Base-by-base conservation (phyloP, 2,329 filamentous ascomycete genomes). In the Zasmidium angulare region DNA sequence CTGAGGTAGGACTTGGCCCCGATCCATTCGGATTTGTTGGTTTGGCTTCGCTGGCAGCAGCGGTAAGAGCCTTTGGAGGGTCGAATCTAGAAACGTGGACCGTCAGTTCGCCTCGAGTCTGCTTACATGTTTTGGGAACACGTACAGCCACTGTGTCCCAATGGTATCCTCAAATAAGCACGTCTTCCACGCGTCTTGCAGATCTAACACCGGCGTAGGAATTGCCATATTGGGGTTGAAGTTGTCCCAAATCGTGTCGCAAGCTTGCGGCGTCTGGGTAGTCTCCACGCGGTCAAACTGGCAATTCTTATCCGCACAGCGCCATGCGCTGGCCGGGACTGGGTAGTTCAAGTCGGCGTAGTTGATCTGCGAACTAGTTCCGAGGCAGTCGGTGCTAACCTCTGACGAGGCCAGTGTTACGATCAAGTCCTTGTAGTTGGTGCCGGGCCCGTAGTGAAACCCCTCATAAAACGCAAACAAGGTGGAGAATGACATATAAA, bases 311-410 rank as follows among this genome's bases (percentile, higher is more conserved):
- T 60, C 56, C 36, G 63, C 60, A 21, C 66, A 68, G 3, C 43
- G 53, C 51, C 67, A 68, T 4, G 63, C 66, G 23, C 59, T 65
- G 1, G 63, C 61, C 6, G 66, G 53, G 10, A 63, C 58, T 22
- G 66, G 66, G 17, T 47, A 63, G 12, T 65, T 66, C 12, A 68
- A 40, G 24, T 68, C 64, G 7, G 61, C 63, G 36, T 61, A 68
- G 24, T 68, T 64, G 3, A 68, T 21, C 17, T 62, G 22, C 1
- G 62, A n/a, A n/a, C n/a, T n/a, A n/a, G n/a, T n/a, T n/a, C n/a
- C n/a, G n/a, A n/a, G n/a, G n/a, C n/a, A n/a, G n/a, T n/a, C n/a
- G n/a, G n/a, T n/a, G n/a, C n/a, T n/a, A n/a, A n/a, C n/a, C n/a
- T n/a, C n/a, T n/a, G n/a, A n/a, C n/a, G n/a, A n/a, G n/a, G n/a